Evolutionary conservation across 495 filamentous ascomycete species (phyloP), one percentile per base, ranked within the genome.

Genomic region (Trichoderma asperelloides): DNA sequence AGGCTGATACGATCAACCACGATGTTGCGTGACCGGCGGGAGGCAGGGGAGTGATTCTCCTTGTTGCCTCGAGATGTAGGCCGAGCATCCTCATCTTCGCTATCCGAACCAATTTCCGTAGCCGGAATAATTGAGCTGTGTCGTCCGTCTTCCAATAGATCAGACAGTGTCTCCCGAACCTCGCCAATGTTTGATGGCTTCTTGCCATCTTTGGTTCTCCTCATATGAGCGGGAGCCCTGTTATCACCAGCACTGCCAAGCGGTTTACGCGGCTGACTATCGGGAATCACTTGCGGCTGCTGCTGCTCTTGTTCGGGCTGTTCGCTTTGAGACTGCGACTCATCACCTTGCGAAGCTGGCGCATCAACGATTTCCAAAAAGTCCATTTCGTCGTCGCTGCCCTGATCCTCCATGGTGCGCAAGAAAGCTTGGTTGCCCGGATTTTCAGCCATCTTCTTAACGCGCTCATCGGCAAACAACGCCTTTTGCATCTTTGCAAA

Each of bases 401-500:
- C 89, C 43, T 83, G 84, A 71, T 98, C 96, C 69, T 97, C 93
- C 64, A 99, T 89, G 11, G 92, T 89, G 66, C 84, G 85, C 68
- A 98, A 85, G 80, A 99, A 99, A 0, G 95, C 95, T 16, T 86
- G 80, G 71, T 92, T 92, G 75, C 93, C 93, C 15, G 92, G 93
- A 72, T 97, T 93, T 70, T 91, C 86, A 33, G 94, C 92, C 65
- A 99, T 89, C 73, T 92, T 91, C 69, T 88, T 91, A 68, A 98
- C 84, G 60, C 93, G 91, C 75, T 93, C 93, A 71, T 98, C 93
- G n/a, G 89, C 85, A 21, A 97, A 82, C 11, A 99, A 81, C 18
- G 92, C 90, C 72, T 90, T 92, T 62, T 92, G 89, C 91, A 97
- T 96, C 77, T 90, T 91, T 27, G 91, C 90, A 75, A 96, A 94